Conservation (phyloP, 225 moss, liverwort and hornwort genomes). For the Climacium dendroides region DNA sequence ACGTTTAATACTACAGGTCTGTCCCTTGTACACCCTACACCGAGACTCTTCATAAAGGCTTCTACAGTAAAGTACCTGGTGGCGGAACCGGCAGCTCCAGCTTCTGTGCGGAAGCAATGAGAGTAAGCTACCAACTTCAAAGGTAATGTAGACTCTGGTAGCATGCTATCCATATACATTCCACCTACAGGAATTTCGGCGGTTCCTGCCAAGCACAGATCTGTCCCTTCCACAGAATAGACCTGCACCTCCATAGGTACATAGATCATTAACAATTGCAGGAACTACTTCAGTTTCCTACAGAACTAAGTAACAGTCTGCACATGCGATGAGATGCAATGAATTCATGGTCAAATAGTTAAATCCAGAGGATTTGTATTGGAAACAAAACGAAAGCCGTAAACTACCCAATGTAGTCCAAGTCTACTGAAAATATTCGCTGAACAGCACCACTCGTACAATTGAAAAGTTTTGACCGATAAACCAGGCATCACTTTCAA, state of each 20-base stretch:
- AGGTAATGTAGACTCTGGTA: conserved; percentile 64
- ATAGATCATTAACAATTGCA: neutral
- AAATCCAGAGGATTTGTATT: neutral
- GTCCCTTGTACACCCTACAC: neutral
- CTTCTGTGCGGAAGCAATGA: conserved; percentile 98
- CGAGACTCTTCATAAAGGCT: neutral
- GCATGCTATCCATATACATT: conserved; percentile 79
- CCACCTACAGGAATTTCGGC: conserved; percentile 94
- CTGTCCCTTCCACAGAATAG: conserved; percentile 89
- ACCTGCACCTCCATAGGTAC: conserved; percentile 38
- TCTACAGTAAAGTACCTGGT: conserved; percentile 56
- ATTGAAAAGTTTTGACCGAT: neutral
- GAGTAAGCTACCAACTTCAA: conserved; percentile 86
- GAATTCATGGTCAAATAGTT: neutral
- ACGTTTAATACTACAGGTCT: neutral
- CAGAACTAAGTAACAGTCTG: neutral
- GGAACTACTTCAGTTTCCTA: neutral
- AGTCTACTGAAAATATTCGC: neutral
- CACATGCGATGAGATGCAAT: neutral
- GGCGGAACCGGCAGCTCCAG: conserved; percentile 90
- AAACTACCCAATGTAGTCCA: neutral
- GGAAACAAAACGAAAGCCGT: neutral
- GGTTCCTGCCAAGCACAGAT: conserved; percentile 97
- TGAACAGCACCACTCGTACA: neutral
- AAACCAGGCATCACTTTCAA: neutral